Evolutionary conservation across 305 asterid species (phyloP), one percentile per base, ranked within the genome.

Genomic region (Fraxinus latifolia): DNA sequence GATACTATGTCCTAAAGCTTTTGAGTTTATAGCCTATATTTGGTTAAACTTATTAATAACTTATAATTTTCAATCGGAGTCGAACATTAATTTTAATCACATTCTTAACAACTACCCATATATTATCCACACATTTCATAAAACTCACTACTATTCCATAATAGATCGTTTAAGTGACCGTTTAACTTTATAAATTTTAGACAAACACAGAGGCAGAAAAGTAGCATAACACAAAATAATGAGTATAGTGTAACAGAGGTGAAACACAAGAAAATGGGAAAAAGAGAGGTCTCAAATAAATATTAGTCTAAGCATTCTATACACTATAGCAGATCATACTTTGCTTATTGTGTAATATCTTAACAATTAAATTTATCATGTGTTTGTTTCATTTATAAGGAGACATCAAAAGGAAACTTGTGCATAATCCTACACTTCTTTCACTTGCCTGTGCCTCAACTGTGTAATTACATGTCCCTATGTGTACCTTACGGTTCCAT

Each of bases 401-500:
- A 86, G 89, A 89, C 89, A 84, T 77, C 81, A 82, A 82, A 87
- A 78, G 78, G 82, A 88, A 86, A 77, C 80, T 70, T 44, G 76
- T 82, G 84, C 60, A 79, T 84, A 34, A 76, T 75, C 85, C 90
- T 84, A 87, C 80, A 85, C 81, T 84, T 79, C 84, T 88, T 83
- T 82, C 85, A 80, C 86, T 83, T 81, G 76, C 81, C 82, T 79
- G 85, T 86, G 82, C 74, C 87, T 77, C 84, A 72, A 76, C 50
- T 85, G 84, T 86, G 84, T 89, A 87, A 89, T 86, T 92, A 92
- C 93, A 91, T 85, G 83, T 86, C 86, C 97, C 96, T 83, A 89
- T 75, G 83, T 76, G 78, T 74, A 84, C 98, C 98, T 95, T 95
- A 82, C 98, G 96, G 97, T 92, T 91, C 91, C 97, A 89, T 79